phyloP scores from a whole-genome alignment of 805 yeast species.

The Sugiyamaella valdiviana region DNA sequence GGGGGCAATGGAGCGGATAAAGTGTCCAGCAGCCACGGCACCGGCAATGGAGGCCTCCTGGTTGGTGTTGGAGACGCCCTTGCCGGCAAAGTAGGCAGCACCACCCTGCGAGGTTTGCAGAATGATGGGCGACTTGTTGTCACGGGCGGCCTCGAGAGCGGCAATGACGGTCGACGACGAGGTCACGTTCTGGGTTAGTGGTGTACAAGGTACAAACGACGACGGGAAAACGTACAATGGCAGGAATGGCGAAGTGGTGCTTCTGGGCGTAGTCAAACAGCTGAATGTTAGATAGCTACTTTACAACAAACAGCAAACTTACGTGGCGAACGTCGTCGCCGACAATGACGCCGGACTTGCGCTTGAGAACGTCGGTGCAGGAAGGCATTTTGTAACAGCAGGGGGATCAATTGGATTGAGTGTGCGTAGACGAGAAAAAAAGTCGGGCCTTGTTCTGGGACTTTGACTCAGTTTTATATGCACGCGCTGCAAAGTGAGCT shows the following conservation, averaged over 20 bases:
- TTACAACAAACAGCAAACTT: conserved; percentile 8
- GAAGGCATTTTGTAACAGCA: conserved; percentile 23
- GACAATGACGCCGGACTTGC: conserved; percentile 97
- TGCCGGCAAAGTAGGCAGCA: conserved; percentile 99
- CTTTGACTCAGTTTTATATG: neutral
- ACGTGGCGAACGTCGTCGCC: conserved; percentile 83
- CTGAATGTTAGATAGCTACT: conserved; percentile 14
- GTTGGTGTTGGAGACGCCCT: conserved; percentile 91
- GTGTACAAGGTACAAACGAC: neutral
- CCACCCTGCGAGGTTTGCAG: conserved; percentile 98
- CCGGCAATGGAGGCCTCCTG: conserved; percentile 94
- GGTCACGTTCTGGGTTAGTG: conserved; percentile 59
- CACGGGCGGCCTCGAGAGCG: conserved; percentile 96
- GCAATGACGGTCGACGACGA: conserved; percentile 96
- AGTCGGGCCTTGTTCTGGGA: neutral
- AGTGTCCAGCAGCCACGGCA: conserved; percentile 95
- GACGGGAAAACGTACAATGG: conserved; percentile 43
- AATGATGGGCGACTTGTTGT: conserved; percentile 88
- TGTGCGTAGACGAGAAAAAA: neutral
- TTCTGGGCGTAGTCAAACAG: conserved; percentile 86
- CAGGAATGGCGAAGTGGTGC: conserved; percentile 94
- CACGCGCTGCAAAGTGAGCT: neutral
- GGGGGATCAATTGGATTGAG: neutral
- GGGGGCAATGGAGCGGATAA: conserved; percentile 95
- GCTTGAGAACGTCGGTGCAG: conserved; percentile 57